phyloP scores from a whole-genome alignment of 768 basidiomycete species.

The Cystofilobasidium bisporidii region DNA sequence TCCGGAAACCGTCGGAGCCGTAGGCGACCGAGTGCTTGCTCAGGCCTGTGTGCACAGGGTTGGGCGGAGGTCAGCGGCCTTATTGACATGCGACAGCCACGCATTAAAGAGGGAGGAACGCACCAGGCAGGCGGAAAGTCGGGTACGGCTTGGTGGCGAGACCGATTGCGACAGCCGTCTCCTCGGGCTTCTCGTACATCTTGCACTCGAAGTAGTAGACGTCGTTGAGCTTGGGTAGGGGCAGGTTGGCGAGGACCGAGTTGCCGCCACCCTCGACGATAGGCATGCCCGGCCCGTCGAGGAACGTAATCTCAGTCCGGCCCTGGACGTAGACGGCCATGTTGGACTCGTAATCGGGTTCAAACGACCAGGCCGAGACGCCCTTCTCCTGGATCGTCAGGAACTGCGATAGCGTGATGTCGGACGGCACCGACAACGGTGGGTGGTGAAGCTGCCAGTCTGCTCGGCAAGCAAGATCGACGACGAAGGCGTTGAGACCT shows the following conservation, averaged over 20 bases:
- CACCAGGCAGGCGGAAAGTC: constrained; percentile 61
- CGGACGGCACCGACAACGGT: constrained; percentile 91
- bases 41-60: constrained; percentile 49
- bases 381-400: constrained; percentile 99
- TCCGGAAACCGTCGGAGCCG: constrained; percentile 82
- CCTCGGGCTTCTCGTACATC: constrained; percentile 88
- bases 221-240: constrained; percentile 93
- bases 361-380: constrained; percentile 98
- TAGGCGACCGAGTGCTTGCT: constrained; percentile 85
- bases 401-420: constrained; percentile 97
- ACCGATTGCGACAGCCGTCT: constrained; percentile 82
- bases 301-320: constrained; percentile 94
- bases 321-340: constrained; percentile 86
- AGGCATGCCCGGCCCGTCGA: constrained; percentile 47
- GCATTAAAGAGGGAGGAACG: background rate
- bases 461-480: constrained; percentile 21
- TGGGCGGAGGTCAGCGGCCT: background rate
- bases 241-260: constrained; percentile 91
- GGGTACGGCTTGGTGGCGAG: constrained; percentile 96
- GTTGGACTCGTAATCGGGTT: constrained; percentile 93
- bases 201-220: constrained; percentile 99
- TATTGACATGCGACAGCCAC: background rate
- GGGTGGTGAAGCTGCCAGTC: constrained; percentile 61
- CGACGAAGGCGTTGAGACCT: background rate
- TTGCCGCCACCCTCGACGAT: constrained; percentile 91